A percentile compares a stretch with the other conserved stretches of the same genome.
phyloP scores from a whole-genome alignment of 805 yeast genomes.

The Lachancea fermentati region DNA sequence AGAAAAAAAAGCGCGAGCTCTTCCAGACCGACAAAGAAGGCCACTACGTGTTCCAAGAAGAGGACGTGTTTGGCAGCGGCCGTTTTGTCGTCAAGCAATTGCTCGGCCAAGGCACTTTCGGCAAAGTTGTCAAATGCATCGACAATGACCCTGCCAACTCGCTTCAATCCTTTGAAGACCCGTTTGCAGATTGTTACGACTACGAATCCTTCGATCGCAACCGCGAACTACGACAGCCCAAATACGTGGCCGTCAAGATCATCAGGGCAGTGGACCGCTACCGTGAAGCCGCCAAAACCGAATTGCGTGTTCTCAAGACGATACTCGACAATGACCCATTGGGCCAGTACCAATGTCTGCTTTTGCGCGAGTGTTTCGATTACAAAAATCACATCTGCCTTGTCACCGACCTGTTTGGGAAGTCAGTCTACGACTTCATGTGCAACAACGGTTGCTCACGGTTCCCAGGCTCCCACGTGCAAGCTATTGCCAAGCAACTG shows the following conservation, averaged over 20 bases:
- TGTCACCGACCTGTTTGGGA: slow-evolving; percentile 81
- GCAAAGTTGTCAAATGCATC: slow-evolving; percentile 91
- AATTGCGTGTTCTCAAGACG: slow-evolving; percentile 61
- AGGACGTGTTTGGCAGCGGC: slow-evolving; percentile 49
- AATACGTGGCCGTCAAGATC: slow-evolving; percentile 82
- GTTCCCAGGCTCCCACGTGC: slow-evolving; percentile 93
- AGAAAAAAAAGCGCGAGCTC: slow-evolving; percentile 5
- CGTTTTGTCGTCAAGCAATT: slow-evolving; percentile 62
- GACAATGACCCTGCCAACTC: slow-evolving; percentile 40
- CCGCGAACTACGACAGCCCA: slow-evolving; percentile 11
- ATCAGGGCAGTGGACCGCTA: slow-evolving; percentile 90
- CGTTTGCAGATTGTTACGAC: slow-evolving; percentile 6
- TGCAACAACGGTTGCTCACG: slow-evolving; percentile 77
- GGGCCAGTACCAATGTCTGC: slow-evolving; percentile 67
- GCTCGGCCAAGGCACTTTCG: slow-evolving; percentile 95
- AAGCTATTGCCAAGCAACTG: slow-evolving; percentile 80
- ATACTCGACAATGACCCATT: slow-evolving; percentile 40
- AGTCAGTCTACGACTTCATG: slow-evolving; percentile 84
- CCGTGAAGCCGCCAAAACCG: slow-evolving; percentile 92
- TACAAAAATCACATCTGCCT: slow-evolving; percentile 90
- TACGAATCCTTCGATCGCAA: slow-evolving; percentile 1
- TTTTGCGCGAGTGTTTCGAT: slow-evolving; percentile 84
- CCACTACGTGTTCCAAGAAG: slow-evolving; percentile 57
- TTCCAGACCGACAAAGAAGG: slow-evolving; percentile 57
- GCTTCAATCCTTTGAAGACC: slow-evolving; percentile 5